Base-by-base conservation (phyloP, 352 stramenopile genomes). In the Globisporangium paroecandrum region DNA sequence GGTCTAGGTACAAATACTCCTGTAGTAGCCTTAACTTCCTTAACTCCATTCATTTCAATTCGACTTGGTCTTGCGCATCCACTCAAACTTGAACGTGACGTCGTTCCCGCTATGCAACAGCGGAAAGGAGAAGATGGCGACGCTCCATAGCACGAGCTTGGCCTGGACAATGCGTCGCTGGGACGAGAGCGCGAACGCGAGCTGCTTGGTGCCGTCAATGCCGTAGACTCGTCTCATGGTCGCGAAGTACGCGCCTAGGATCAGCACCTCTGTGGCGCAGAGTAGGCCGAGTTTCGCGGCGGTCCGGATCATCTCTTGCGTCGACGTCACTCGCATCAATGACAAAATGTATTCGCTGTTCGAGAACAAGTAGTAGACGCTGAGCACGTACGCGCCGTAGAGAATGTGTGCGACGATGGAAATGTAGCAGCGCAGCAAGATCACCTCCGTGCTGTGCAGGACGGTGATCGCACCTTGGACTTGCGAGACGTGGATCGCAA, bases 381-480 rank as follows among this genome's bases (percentile, higher is more conserved):
- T 24, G 6, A 41, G 25, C 5, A 24, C 12, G 2, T 38, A 56
- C 64, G 24, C 65, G 70, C 75, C 75, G 53, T 81, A 81, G 43
- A 78, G 74, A 4, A 70, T 4, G 36, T 72, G 69, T 46, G 69
- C 71, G 27, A 55, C 64, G 49, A 78, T 73, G 8, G 72, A 77
- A 22, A 69, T 66, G 66, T 78, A 81, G 12, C 71, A 78, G 25
- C 69, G 72, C 7, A 81, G 68, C 49, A 81, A 27, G 13, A 78
- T 64, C 58, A 81, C 68, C 32, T 81, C 75, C 0, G 69, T 75
- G 12, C 76, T 68, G 54, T 78, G 69, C 8, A 77, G 12, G 25
- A 69, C 61, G 3, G 58, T 56, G 6, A 62, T 66, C 4, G 76
- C 51, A 2, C 63, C 20, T 41, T 58, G 56, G 13, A 76, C 34